Percentiles rank a stretch among this genome's conserved stretches.
Evolutionary conservation across 306 rosid genomes (phyloP).

Genomic region (Lablab purpureus): DNA sequence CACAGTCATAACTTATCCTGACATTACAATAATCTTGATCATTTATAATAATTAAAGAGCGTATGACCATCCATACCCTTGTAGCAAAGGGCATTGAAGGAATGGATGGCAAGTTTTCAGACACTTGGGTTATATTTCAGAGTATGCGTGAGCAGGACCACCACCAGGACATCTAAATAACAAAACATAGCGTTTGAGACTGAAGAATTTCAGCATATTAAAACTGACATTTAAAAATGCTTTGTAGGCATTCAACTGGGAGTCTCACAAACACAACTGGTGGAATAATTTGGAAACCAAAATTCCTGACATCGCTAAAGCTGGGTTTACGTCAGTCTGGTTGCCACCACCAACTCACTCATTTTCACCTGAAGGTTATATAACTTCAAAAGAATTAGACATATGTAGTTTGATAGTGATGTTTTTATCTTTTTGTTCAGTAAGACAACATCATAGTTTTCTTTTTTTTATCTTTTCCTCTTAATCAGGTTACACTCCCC

Average conservation of each 20-base stretch:
- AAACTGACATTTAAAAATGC: slow-evolving; percentile 38
- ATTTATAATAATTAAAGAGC: too few relatives aligned
- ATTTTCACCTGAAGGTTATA: slow-evolving; percentile 75
- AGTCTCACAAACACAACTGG: slow-evolving; percentile 85
- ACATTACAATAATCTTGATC: too few relatives aligned
- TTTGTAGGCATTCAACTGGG: slow-evolving; percentile 91
- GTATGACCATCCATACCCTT: too few relatives aligned
- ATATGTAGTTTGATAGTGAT: not conserved
- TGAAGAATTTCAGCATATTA: not conserved
- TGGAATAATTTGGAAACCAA: slow-evolving; percentile 76
- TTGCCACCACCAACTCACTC: slow-evolving; percentile 93
- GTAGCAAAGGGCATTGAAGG: too few relatives aligned
- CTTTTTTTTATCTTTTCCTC: slow-evolving; percentile 10
- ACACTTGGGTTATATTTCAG: too few relatives aligned
- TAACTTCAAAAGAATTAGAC: slow-evolving; percentile 44
- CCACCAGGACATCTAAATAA: too few relatives aligned
- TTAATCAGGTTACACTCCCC: slow-evolving; percentile 84
- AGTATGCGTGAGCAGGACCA: too few relatives aligned
- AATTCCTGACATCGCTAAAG: slow-evolving; percentile 74
- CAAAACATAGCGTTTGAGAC: too few relatives aligned
- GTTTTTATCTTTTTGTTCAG: slow-evolving; percentile 20
- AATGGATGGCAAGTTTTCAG: too few relatives aligned
- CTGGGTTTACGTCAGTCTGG: slow-evolving; percentile 93
- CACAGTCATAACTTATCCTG: too few relatives aligned
- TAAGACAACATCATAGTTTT: not conserved